These are phyloP conservation scores for Fraxinus floribunda DNA, from an alignment of 305 asterid species.

Conservation along the genomic window DNA sequence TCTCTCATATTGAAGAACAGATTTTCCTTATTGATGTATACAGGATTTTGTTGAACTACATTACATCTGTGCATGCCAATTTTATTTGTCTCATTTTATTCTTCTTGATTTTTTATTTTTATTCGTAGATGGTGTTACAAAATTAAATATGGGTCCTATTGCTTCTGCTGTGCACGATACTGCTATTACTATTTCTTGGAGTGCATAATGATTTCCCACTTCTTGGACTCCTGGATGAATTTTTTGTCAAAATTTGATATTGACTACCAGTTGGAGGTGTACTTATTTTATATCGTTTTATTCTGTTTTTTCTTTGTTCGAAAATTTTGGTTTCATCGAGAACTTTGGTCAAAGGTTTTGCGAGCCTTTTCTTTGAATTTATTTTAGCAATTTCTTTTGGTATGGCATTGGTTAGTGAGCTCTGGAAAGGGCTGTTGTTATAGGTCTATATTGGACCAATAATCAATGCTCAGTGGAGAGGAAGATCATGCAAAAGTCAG, in stretches of 20 bases:
- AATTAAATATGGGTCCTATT: background rate
- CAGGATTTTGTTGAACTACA: background rate
- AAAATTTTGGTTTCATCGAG: background rate
- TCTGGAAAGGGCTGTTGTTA: background rate
- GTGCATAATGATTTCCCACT: background rate
- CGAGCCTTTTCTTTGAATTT: background rate
- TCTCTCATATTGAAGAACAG: background rate
- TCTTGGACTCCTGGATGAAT: background rate
- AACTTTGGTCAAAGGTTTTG: background rate
- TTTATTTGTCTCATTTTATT: background rate
- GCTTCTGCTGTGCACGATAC: background rate
- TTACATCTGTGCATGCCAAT: background rate
- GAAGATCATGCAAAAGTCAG: background rate
- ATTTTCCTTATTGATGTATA: background rate
- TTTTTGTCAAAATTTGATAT: background rate
- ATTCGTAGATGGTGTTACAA: background rate
- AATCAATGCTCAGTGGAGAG: background rate
- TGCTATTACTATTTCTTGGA: background rate
- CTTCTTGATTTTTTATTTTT: background rate
- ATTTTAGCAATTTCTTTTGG: background rate
- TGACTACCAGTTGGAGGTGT: background rate
- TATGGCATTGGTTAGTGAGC: background rate
- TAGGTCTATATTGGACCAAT: background rate
- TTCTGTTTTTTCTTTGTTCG: background rate
- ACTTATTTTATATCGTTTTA: background rate